These are phyloP conservation scores for Lipomyces lipofer DNA, from an alignment of 805 yeast species.

Conservation along the genomic window DNA sequence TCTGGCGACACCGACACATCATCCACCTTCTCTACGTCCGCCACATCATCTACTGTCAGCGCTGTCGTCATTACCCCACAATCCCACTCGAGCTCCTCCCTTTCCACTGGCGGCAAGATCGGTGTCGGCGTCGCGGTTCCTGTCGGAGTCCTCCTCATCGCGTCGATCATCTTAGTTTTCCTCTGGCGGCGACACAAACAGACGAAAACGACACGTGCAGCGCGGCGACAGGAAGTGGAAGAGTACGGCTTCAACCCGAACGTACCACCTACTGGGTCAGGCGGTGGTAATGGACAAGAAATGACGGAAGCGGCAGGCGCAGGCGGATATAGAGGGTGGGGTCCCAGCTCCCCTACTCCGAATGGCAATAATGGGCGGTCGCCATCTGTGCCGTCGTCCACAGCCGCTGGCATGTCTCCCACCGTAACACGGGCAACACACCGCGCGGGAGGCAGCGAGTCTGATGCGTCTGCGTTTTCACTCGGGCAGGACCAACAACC, in stretches of 20 bases:
- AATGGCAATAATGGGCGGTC: background rate
- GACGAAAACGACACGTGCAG: background rate
- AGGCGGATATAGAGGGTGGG: conserved; percentile 29
- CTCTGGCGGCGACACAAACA: conserved; percentile 11
- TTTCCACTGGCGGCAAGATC: conserved; percentile 28
- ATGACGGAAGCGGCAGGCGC: conserved; percentile 14
- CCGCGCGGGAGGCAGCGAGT: background rate
- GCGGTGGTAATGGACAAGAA: background rate
- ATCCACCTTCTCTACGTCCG: conserved; percentile 1
- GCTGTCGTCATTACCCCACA: background rate
- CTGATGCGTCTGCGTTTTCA: background rate
- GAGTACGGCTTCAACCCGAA: conserved; percentile 21
- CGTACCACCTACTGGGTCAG: background rate
- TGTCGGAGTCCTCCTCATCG: conserved; percentile 22
- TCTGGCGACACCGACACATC: background rate
- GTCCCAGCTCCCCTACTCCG: conserved; percentile 17
- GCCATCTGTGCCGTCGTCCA: background rate
- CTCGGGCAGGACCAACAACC: background rate
- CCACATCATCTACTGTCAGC: background rate
- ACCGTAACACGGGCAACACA: background rate
- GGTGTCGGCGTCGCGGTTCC: conserved; percentile 30
- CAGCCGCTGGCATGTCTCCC: background rate
- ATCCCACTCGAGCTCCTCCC: conserved; percentile 5
- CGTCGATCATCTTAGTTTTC: conserved; percentile 7
- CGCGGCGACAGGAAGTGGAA: conserved; percentile 16